Conservation (phyloP, 2,329 filamentous ascomycete species). For the Phaeosphaeria sp. region DNA sequence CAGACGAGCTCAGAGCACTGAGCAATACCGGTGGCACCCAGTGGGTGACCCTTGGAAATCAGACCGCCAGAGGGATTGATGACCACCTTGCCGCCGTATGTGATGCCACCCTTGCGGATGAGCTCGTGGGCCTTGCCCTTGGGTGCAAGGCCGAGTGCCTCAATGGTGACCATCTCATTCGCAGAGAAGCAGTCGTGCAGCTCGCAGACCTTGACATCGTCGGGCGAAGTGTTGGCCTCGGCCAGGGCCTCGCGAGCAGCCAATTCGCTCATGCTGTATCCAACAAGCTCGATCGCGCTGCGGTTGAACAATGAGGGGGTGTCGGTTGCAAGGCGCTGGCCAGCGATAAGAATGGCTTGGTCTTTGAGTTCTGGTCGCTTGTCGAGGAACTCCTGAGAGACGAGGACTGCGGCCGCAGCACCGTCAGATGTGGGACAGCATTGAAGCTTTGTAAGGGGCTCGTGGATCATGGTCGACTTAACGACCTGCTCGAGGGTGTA, state of each 20-base stretch:
- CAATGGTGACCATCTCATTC: constrained; percentile 91
- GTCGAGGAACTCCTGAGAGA: constrained; percentile 87
- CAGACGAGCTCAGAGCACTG: constrained; percentile 95
- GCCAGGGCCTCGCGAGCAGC: constrained; percentile 73
- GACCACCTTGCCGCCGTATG: constrained; percentile 81
- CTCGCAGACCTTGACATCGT: constrained; percentile 83
- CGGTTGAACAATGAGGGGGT: constrained; percentile 77
- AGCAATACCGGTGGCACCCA: constrained; percentile 92
- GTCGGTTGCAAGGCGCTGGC: constrained; percentile 88
- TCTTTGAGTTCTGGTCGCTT: constrained; percentile 79
- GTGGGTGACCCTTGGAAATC: constrained; percentile 94
- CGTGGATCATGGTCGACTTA: constrained; percentile 77
- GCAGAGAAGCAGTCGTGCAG: constrained; percentile 96
- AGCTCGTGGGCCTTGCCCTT: constrained; percentile 90
- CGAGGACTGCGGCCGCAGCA: constrained; percentile 84
- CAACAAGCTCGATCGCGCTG: constrained; percentile 86
- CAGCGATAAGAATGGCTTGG: constrained; percentile 87
- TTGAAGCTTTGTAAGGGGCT: constrained; percentile 94
- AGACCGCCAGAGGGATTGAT: constrained; percentile 94
- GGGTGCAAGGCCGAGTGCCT: constrained; percentile 78
- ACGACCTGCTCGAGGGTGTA: constrained; percentile 87
- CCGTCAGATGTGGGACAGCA: constrained; percentile 97
- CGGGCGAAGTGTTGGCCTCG: constrained; percentile 71
- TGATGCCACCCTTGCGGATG: constrained; percentile 86
- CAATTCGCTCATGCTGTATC: constrained; percentile 80